Base-by-base conservation (phyloP, 768 basidiomycete genomes). In the Auricularia heimuer region DNA sequence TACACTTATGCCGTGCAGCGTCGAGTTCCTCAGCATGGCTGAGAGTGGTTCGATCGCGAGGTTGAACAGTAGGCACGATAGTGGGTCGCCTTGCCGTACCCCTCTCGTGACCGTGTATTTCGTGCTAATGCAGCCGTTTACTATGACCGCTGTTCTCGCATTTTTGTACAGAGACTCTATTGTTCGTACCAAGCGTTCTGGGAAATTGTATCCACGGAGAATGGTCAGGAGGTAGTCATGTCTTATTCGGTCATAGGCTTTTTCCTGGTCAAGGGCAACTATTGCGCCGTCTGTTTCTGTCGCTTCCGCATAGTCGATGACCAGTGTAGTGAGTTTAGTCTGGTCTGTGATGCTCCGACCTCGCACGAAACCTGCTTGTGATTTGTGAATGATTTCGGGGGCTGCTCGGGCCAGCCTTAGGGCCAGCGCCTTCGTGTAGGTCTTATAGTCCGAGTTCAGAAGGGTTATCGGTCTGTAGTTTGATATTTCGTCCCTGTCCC, bases 391-490 rank as follows among this genome's bases (percentile, higher is more conserved):
- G 3, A 68, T 18, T 12, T 45, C 8, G 1, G n/a, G 34, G 3
- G 63, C 63, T 6, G 51, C 36, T 2, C 10, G 12, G 3, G n/a
- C 33, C 7, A 68, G 62, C 33, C 35, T 33, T 3, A 16, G 4
- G n/a, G 63, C 54, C 10, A 61, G 36, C 3, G 35, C 42, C 24
- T 35, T 42, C 2, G 67, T 68, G 10, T 68, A 47, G 1, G 67
- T 3, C 54, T 68, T 68, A 29, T 68, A 68, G 56, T 67, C 66
- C 1, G 63, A 62, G 47, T 64, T 64, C 3, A 68, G 63, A 2
- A 68, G 56, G n/a, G 67, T 67, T 4, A 68, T 67, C 11, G 67
- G 67, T 16, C 67, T 10, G 58, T 68, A 68, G 67, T 68, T 68
- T 45, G 33, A 29, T n/a, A 67, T 64, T 1, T 51, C 33, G 4